Evolutionary conservation across 1,284 basidiomycete species (phyloP).

Genomic region (Ganoderma leucocontextum): DNA sequence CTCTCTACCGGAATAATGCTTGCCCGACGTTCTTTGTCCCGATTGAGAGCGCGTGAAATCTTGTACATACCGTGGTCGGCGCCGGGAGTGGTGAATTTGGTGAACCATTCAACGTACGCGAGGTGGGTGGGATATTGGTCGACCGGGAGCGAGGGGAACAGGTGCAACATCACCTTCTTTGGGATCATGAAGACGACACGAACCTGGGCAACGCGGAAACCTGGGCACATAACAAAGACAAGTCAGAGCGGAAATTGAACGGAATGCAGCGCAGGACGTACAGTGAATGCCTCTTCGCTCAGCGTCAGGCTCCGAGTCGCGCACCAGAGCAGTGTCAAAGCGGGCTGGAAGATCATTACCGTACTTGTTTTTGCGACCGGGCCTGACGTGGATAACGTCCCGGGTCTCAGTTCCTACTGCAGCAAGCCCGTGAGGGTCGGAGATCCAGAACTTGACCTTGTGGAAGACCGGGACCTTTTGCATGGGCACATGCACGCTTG

Average conservation of each 20-base stretch:
- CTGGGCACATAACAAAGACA: conserved; percentile 11
- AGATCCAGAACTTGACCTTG: conserved; percentile 26
- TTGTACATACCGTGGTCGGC: conserved; percentile 28
- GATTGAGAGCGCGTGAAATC: conserved; percentile 25
- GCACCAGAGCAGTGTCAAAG: conserved; percentile 33
- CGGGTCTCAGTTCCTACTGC: neutral
- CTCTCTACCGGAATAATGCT: conserved; percentile 37
- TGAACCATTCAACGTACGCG: conserved; percentile 46
- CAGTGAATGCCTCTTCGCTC: neutral
- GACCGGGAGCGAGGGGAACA: conserved; percentile 20
- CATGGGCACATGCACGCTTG: conserved; percentile 14
- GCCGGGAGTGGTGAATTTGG: conserved; percentile 28
- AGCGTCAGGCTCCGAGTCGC: conserved; percentile 11
- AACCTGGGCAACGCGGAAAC: conserved; percentile 31
- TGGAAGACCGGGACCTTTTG: conserved; percentile 23
- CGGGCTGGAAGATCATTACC: conserved; percentile 19
- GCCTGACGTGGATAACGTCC: conserved; percentile 26
- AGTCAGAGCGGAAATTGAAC: too few relatives aligned
- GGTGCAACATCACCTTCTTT: neutral
- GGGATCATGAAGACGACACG: conserved; percentile 30
- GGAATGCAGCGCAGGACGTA: neutral
- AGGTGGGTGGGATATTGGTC: conserved; percentile 29
- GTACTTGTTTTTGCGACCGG: conserved; percentile 11
- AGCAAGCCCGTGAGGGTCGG: conserved; percentile 4
- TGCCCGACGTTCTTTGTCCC: conserved; percentile 30